These are phyloP conservation scores for Sparassis latifolia DNA, from an alignment of 1,284 basidiomycete genomes.

Conservation along the genomic window DNA sequence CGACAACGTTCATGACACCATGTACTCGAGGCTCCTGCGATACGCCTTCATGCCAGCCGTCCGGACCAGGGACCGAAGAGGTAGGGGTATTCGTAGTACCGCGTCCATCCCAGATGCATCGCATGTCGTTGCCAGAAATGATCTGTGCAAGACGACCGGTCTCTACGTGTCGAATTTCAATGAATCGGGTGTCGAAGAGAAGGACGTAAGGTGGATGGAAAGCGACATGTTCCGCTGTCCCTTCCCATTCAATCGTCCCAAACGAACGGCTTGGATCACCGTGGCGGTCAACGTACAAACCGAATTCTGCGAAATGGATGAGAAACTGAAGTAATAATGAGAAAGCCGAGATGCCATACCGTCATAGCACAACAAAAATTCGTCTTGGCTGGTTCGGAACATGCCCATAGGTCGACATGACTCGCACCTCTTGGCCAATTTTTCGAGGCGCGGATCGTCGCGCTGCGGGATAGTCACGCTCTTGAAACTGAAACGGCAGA, in stretches of 20 bases:
- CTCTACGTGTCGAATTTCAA: conserved; percentile 85
- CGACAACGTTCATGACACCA: conserved; percentile 62
- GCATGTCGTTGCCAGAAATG: conserved; percentile 75
- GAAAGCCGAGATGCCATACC: conserved; percentile 38
- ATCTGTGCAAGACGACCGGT: conserved; percentile 88
- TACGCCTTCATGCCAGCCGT: conserved; percentile 38
- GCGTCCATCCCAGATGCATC: conserved; percentile 84
- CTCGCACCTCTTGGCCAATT: conserved; percentile 79
- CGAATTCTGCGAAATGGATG: conserved; percentile 70
- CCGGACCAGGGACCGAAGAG: conserved; percentile 32
- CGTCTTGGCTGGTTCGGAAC: conserved; percentile 83
- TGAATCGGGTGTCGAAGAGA: conserved; percentile 87
- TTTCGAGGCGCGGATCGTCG: conserved; percentile 68
- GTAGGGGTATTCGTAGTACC: conserved; percentile 38
- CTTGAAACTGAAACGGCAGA: conserved; percentile 55
- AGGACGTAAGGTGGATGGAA: conserved; percentile 87
- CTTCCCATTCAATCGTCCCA: conserved; percentile 91
- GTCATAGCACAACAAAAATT: conserved; percentile 91
- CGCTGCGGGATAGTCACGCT: conserved; percentile 82
- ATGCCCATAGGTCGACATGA: conserved; percentile 83
- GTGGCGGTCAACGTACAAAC: conserved; percentile 84
- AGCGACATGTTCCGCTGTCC: conserved; percentile 80
- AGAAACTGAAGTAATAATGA: neutral
- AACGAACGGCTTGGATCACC: conserved; percentile 75
- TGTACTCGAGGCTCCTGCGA: conserved; percentile 70